phyloP scores from a whole-genome alignment of 225 moss, liverwort and hornwort genomes.

The Bryoerythrophyllum caledonicum region DNA sequence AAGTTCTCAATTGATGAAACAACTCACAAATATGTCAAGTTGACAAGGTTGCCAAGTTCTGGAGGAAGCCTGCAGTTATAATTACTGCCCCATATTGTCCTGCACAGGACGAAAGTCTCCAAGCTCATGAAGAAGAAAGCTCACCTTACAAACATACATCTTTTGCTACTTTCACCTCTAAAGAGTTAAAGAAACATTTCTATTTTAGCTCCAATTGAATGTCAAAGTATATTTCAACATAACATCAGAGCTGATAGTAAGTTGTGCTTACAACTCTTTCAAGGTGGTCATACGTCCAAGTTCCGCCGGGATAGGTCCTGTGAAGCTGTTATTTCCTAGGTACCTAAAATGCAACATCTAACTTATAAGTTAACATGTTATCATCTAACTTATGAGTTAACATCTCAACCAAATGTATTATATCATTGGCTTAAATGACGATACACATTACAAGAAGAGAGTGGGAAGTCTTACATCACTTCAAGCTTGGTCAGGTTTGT shows the following conservation, averaged over 20 bases:
- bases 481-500: constrained; percentile 30
- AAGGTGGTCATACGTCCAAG: constrained; percentile 37
- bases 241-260: neutral
- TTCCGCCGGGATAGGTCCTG: constrained; percentile 22
- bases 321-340: constrained; percentile 35
- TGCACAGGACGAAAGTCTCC: constrained; percentile 21
- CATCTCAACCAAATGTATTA: too few relatives aligned
- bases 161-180: too few relatives aligned
- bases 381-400: too few relatives aligned
- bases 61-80: constrained; percentile 42
- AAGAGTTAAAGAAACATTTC: too few relatives aligned
- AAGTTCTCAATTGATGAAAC: neutral
- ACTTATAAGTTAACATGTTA: too few relatives aligned
- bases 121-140: too few relatives aligned
- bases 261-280: constrained; percentile 37
- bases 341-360: too few relatives aligned
- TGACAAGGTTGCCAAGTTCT: constrained; percentile 49
- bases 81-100: constrained; percentile 55
- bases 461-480: constrained; percentile 20
- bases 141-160: neutral
- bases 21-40: constrained; percentile 59
- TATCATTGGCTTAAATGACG: too few relatives aligned
- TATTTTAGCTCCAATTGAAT: neutral
- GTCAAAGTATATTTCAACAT: too few relatives aligned
- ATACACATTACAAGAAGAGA: too few relatives aligned